These are phyloP conservation scores for Spinellus fusiger DNA, from an alignment of 192 early-diverging fungal species.

Conservation along the genomic window DNA sequence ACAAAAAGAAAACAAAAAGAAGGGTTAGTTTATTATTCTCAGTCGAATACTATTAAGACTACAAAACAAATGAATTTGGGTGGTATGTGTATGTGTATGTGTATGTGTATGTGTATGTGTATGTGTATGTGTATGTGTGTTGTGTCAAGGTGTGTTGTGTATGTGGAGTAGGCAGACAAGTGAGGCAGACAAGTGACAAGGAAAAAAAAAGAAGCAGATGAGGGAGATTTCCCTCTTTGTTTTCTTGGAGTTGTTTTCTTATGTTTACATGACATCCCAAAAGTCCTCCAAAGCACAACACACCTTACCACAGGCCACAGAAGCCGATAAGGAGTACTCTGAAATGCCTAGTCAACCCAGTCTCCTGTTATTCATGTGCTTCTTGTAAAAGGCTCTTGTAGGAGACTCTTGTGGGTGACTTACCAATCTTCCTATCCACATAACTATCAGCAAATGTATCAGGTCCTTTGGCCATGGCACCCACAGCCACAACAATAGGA, in stretches of 20 bases:
- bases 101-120: too few species aligned
- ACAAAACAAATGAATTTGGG: too few species aligned
- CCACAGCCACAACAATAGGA: conserved; percentile 86
- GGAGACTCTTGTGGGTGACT: too few species aligned
- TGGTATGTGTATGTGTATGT: too few species aligned
- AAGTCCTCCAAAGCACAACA: conserved; percentile 83
- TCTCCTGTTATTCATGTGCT: too few species aligned
- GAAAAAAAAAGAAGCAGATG: not conserved
- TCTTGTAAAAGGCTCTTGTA: too few species aligned
- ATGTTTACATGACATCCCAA: conserved; percentile 71
- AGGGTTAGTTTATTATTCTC: too few species aligned
- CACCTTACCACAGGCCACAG: conserved; percentile 92
- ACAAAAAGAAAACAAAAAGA: not conserved
- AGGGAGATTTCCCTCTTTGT: not conserved
- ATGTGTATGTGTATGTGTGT: too few species aligned
- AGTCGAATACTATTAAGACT: too few species aligned
- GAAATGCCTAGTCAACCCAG: conserved; percentile 46
- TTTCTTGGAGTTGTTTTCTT: conserved; percentile 2
- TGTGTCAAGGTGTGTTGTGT: too few species aligned
- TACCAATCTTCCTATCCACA: conserved; percentile 92
- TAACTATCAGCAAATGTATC: conserved; percentile 93
- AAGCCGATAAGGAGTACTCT: conserved; percentile 91
- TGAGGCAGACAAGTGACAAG: too few species aligned
- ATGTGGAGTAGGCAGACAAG: too few species aligned
- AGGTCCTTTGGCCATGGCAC: conserved; percentile 91